A percentile compares a stretch with the other conserved stretches of the same genome.
Conservation (phyloP, 768 basidiomycete genomes). For the Boletus huronensis region DNA sequence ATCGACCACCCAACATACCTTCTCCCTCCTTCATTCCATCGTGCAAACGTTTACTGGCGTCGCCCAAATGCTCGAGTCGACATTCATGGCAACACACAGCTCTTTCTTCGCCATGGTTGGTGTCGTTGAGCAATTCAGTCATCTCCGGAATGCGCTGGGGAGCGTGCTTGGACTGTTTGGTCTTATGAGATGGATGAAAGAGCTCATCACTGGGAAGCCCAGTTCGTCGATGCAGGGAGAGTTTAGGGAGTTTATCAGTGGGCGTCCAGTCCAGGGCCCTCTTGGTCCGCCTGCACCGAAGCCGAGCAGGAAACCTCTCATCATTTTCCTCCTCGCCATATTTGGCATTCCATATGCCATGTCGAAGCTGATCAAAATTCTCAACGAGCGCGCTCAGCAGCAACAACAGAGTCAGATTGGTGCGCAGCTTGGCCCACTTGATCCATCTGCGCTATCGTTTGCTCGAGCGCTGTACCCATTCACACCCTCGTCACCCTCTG, state of each 20-base stretch:
- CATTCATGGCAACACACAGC: constrained; percentile 96
- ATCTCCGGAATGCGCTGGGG: constrained; percentile 87
- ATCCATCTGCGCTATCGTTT: constrained; percentile 80
- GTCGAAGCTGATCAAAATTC: constrained; percentile 79
- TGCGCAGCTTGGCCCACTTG: constrained; percentile 49
- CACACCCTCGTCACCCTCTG: constrained; percentile 65
- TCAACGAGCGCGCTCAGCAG: constrained; percentile 59
- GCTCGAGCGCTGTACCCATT: constrained; percentile 82
- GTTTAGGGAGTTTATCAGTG: constrained; percentile 74
- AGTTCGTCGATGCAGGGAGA: constrained; percentile 53
- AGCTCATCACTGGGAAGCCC: constrained; percentile 48
- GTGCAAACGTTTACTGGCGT: constrained; percentile 94
- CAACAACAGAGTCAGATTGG: constrained; percentile 40
- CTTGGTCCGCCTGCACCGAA: constrained; percentile 42
- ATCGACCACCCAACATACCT: constrained; percentile 86
- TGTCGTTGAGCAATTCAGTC: constrained; percentile 92
- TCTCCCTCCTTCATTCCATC: constrained; percentile 88
- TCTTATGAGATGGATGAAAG: constrained; percentile 80
- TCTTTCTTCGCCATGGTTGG: constrained; percentile 96
- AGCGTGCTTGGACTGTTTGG: constrained; percentile 93
- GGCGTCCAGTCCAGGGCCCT: constrained; percentile 54
- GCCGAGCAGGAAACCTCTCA: constrained; percentile 83
- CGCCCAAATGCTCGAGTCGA: constrained; percentile 95
- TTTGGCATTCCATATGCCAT: constrained; percentile 93
- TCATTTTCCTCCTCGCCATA: constrained; percentile 91